Evolutionary conservation across 192 early-diverging fungal species (phyloP).

Genomic region (Coemansia sp.): DNA sequence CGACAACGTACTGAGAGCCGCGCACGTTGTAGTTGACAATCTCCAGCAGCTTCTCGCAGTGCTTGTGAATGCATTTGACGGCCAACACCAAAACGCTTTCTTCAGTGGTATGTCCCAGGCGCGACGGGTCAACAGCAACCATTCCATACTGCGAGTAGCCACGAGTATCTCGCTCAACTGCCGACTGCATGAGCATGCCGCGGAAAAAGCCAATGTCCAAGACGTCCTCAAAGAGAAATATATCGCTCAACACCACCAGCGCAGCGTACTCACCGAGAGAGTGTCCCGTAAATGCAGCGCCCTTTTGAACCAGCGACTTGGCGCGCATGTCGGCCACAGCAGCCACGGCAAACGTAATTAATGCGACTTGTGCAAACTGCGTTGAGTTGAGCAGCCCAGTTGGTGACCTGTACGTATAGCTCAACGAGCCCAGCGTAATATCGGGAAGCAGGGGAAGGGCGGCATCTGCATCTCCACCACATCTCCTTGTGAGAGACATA

Average conservation of each 20-base stretch:
- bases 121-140: slow-evolving; percentile 86
- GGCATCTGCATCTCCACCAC: background rate
- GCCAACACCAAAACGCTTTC: slow-evolving; percentile 66
- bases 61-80: slow-evolving; percentile 70
- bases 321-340: slow-evolving; percentile 83
- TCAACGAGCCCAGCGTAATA: slow-evolving; percentile 64
- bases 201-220: slow-evolving; percentile 92
- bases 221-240: slow-evolving; percentile 73
- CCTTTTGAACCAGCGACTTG: slow-evolving; percentile 74
- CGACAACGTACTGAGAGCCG: slow-evolving; percentile 90
- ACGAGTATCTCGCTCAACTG: slow-evolving; percentile 72
- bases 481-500: slow-evolving; percentile 60
- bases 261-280: slow-evolving; percentile 91
- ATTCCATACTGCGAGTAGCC: slow-evolving; percentile 92
- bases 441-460: slow-evolving; percentile 12
- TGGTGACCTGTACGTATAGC: slow-evolving; percentile 76
- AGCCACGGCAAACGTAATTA: slow-evolving; percentile 84
- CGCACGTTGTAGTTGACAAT: slow-evolving; percentile 97
- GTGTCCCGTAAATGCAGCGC: slow-evolving; percentile 88
- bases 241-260: slow-evolving; percentile 67
- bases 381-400: slow-evolving; percentile 84
- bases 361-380: slow-evolving; percentile 89
- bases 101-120: slow-evolving; percentile 68
- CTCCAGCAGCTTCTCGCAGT: slow-evolving; percentile 71
- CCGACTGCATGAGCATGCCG: slow-evolving; percentile 95